Conservation (phyloP, 768 basidiomycete species). For the Amanita molliuscula region DNA sequence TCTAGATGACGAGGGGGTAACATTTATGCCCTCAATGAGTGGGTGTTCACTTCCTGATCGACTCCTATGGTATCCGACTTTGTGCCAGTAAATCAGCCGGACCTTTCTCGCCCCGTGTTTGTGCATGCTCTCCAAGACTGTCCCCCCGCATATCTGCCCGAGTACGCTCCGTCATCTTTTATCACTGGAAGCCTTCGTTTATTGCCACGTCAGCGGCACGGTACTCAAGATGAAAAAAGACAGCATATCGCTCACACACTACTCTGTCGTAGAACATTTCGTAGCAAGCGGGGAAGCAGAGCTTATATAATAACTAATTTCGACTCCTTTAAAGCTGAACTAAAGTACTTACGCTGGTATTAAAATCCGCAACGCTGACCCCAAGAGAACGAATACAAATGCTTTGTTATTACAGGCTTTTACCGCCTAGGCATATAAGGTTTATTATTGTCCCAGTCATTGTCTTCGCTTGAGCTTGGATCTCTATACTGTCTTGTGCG, state of each 20-base stretch:
- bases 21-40: slow-evolving; percentile 70
- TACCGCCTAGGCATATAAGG: slow-evolving; percentile 30
- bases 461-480: slow-evolving; percentile 28
- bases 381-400: neutral
- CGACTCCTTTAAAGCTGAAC: neutral
- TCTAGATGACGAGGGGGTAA: slow-evolving; percentile 59
- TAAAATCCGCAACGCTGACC: neutral
- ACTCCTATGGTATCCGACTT: neutral
- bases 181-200: neutral
- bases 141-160: slow-evolving; percentile 54
- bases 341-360: slow-evolving; percentile 2
- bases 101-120: slow-evolving; percentile 70
- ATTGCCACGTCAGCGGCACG: slow-evolving; percentile 37
- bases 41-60: slow-evolving; percentile 18
- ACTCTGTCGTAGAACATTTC: slow-evolving; percentile 65
- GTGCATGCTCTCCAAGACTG: slow-evolving; percentile 68
- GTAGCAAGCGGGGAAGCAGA: slow-evolving; percentile 65
- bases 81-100: slow-evolving; percentile 61
- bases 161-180: slow-evolving; percentile 31
- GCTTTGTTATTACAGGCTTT: slow-evolving; percentile 3
- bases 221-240: slow-evolving; percentile 67
- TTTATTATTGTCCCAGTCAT: slow-evolving; percentile 32
- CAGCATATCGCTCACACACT: slow-evolving; percentile 74
- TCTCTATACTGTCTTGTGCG: slow-evolving; percentile 19
- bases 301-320: slow-evolving; percentile 39